Conservation (phyloP, 495 filamentous ascomycete genomes). For the Aspergillus nidulans region DNA sequence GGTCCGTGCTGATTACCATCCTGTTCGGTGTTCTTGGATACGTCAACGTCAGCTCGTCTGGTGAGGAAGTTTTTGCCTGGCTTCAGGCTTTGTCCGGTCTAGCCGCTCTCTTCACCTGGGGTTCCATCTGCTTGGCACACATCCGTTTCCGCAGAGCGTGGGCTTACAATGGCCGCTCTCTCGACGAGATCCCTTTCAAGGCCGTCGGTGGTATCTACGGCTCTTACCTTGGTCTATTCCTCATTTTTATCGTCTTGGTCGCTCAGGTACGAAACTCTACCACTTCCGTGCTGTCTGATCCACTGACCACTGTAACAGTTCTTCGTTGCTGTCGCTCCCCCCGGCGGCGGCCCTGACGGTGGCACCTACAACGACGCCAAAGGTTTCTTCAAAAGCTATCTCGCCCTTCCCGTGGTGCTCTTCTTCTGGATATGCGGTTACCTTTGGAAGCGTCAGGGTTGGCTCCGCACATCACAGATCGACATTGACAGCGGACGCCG, state of each 20-base stretch:
- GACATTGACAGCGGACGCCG: slow-evolving; percentile 61
- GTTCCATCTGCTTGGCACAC: slow-evolving; percentile 65
- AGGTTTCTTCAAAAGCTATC: slow-evolving; percentile 60
- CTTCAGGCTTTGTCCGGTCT: slow-evolving; percentile 65
- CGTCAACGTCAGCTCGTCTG: slow-evolving; percentile 41
- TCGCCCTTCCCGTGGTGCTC: slow-evolving; percentile 53
- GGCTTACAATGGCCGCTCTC: slow-evolving; percentile 48
- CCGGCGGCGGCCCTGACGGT: slow-evolving; percentile 14
- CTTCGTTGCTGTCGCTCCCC: slow-evolving; percentile 39
- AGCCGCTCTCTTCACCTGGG: slow-evolving; percentile 66
- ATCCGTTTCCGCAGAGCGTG: slow-evolving; percentile 68
- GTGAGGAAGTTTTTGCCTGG: slow-evolving; percentile 50
- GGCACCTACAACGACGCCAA: slow-evolving; percentile 35
- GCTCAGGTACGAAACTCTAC: slow-evolving; percentile 33
- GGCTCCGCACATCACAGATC: slow-evolving; percentile 51
- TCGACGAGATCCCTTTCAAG: slow-evolving; percentile 68
- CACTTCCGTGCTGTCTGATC: neutral
- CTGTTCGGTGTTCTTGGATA: slow-evolving; percentile 46
- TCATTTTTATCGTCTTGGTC: slow-evolving; percentile 58
- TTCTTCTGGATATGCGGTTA: slow-evolving; percentile 48
- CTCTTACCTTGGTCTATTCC: slow-evolving; percentile 58
- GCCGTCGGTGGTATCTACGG: slow-evolving; percentile 64
- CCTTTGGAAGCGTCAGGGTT: slow-evolving; percentile 57
- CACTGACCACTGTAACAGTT: slow-evolving; percentile 28
- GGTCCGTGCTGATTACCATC: slow-evolving; percentile 41